Evolutionary conservation across 2,329 filamentous ascomycete genomes (phyloP).

Genomic region (Graphiopsis chlorocephala): DNA sequence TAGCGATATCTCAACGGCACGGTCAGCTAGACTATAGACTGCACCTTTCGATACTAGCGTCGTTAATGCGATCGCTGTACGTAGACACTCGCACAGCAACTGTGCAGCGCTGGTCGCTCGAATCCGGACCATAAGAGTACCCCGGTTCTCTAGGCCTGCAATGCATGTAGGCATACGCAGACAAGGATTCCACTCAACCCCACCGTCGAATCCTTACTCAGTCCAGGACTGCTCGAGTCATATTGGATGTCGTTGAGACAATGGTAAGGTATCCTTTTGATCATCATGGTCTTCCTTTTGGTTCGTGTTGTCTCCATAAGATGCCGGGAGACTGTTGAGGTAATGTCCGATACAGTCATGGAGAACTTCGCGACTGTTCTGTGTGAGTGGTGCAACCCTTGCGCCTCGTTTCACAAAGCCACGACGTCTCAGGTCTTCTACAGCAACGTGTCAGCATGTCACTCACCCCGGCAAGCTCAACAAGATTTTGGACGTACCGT

Average conservation of each 20-base stretch:
- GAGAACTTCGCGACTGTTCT: not conserved
- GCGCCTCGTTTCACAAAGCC: not conserved
- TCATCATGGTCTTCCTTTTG: not conserved
- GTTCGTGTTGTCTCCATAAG: not conserved
- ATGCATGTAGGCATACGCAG: not conserved
- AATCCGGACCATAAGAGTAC: not conserved
- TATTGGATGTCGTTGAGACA: not conserved
- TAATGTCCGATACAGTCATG: not conserved
- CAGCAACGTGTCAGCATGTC: not conserved
- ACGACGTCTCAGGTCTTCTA: not conserved
- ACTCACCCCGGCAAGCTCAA: not conserved
- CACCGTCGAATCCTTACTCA: not conserved
- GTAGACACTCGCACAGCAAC: too few species aligned
- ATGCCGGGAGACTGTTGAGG: not conserved
- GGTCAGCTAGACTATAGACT: too few species aligned
- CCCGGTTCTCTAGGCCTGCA: not conserved
- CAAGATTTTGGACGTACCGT: conserved; percentile 9
- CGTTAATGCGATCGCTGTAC: too few species aligned
- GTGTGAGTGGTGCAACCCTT: not conserved
- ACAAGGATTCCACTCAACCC: not conserved
- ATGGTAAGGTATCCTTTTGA: not conserved
- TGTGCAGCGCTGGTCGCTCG: not conserved
- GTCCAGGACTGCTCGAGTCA: not conserved
- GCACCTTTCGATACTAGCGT: too few species aligned
- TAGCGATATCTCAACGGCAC: too few species aligned